Base-by-base conservation (phyloP, 495 filamentous ascomycete species). In the Hypoxylon subgilvum region DNA sequence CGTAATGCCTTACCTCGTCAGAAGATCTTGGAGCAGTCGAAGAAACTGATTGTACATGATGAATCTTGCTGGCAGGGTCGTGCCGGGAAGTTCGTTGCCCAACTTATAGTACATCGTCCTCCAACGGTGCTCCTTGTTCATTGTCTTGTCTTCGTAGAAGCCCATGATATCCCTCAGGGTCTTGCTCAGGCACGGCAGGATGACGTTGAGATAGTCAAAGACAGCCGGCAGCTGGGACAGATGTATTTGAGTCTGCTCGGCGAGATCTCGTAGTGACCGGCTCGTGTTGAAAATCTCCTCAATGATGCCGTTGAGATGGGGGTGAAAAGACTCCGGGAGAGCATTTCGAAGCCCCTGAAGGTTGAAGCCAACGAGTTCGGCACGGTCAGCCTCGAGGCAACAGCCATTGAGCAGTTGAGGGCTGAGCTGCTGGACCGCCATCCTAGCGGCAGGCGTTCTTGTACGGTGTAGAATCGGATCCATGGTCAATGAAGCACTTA, bases 41-140 rank as follows among this genome's bases (percentile, higher is more conserved):
- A 84, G 70, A 48, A 80, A 79, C 44, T 80, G 73, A 41, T 80
- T 79, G 63, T 80, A 83, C 48, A 82, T 74, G 18, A 76, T 71
- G 44, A 83, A 82, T 32, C 80, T 73, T 18, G 79, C 74, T 9
- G 74, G 78, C 7, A 84, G 66, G 9, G 74, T 72, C 25, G 82
- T 69, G 3, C 77, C 77, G 2, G 68, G 73, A 31, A 73, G 75
- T 60, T 78, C 78, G 23, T 76, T 74, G 1, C 73, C 75, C 73
- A 81, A 75, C 42, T 74, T 75, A 70, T 82, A 72, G 50, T 79
- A 77, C 79, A 84, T 82, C 28, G 75, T 73, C 22, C 73, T 74
- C 81, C 81, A 84, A 32, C 79, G 69, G 28, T 70, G 69, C 51
- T 77, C 72, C 38, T 74, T 73, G 30, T 72, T 67, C 19, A 79